These are phyloP conservation scores for Hemisphaericaspora xylofermentans DNA, from an alignment of 1,139 yeast genomes.

Conservation along the genomic window DNA sequence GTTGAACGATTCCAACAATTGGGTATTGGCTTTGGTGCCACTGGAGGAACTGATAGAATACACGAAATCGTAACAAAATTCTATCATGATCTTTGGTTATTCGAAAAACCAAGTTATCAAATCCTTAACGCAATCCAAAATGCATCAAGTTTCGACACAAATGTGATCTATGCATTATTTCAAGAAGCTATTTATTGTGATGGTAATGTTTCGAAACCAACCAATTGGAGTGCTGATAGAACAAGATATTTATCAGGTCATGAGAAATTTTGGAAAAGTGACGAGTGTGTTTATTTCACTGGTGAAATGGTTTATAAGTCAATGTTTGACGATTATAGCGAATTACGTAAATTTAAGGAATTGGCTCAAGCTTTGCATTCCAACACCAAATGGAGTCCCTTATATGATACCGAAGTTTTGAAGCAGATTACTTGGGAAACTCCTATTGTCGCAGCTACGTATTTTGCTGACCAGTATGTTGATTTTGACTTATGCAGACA, in stretches of 20 bases:
- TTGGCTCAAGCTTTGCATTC: constrained; percentile 45
- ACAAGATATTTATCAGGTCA: constrained; percentile 29
- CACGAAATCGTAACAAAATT: constrained; percentile 44
- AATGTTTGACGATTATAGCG: constrained; percentile 49
- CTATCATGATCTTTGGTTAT: constrained; percentile 33
- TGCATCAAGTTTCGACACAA: constrained; percentile 48
- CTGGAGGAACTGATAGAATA: constrained; percentile 49
- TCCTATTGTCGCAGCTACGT: constrained; percentile 53
- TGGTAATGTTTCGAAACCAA: constrained; percentile 23
- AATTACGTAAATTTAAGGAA: constrained; percentile 38
- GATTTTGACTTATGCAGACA: constrained; percentile 44
- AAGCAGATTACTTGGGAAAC: constrained; percentile 31
- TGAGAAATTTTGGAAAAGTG: constrained; percentile 23
- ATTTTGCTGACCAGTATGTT: constrained; percentile 53
- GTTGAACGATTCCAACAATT: constrained; percentile 53
- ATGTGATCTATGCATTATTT: constrained; percentile 51
- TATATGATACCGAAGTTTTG: constrained; percentile 40
- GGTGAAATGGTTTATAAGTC: constrained; percentile 58
- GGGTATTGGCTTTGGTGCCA: constrained; percentile 50
- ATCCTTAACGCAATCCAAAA: constrained; percentile 33
- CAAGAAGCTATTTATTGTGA: constrained; percentile 60
- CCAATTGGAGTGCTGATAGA: constrained; percentile 53
- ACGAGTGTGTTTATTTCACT: constrained; percentile 39
- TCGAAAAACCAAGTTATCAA: constrained; percentile 36
- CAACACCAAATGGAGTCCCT: constrained; percentile 38